Evolutionary conservation across 2,329 filamentous ascomycete species (phyloP), one percentile per base, ranked within the genome.

Genomic region (Monosporascus sp.): DNA sequence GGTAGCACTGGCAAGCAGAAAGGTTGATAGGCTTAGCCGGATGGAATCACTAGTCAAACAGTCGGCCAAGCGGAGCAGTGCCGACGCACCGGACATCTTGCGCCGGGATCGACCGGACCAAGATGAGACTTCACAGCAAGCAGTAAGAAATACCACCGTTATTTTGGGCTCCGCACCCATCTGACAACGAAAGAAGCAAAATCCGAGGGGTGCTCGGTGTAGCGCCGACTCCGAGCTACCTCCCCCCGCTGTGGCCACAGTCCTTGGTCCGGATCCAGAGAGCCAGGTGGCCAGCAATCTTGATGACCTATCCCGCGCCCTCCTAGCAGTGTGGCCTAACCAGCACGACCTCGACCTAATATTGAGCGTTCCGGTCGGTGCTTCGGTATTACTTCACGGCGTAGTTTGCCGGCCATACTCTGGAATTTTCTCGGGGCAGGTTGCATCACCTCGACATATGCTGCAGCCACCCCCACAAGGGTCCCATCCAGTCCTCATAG

Each of bases 401-500:
- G 54, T 67, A n/a, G 60, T 74, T 3, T 75, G 65, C 54, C 58
- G 57, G 19, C 68, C 69, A 5, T 70, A 65, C 51, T 60, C 65
- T 0, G 52, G 43, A 14, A 55, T 64, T 27, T 37, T 62, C 7
- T 50, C 11, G 5, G 43, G 56, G n/a, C 46, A 59, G 17, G 40
- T 55, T 14, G 54, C 56, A 41, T 64, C 68, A 19, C 56, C 68
- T 17, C 60, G 52, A 24, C 52, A 64, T 7, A 54, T 75, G 16
- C 62, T 78, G 14, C 62, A 65, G 35, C 57, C 56, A 49, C 70
- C 69, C 19, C 54, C 57, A 1, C 54, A 35, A 40, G 60, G 52
- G 9, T 60, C 61, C 2, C 72, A 73, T 53, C 55, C 76, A 0
- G 68, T 74, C 0, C 55, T 75, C 1, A 61, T 78, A n/a, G 74